These are phyloP conservation scores for Debaryomycetaceae sp. DNA, from an alignment of 1,139 yeast species.

Conservation along the genomic window DNA sequence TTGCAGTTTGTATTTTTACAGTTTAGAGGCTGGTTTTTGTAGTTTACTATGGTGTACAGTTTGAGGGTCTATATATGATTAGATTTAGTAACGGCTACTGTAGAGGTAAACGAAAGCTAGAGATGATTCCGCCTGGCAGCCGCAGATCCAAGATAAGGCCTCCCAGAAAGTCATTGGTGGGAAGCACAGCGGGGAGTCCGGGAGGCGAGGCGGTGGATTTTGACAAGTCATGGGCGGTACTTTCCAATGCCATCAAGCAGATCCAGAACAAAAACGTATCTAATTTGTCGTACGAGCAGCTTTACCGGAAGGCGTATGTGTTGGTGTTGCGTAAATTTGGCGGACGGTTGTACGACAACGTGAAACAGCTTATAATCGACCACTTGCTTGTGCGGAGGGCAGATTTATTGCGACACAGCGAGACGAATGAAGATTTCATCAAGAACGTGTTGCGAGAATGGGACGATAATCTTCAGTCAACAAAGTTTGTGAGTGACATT, in stretches of 20 bases:
- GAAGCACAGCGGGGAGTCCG: slow-evolving; percentile 17
- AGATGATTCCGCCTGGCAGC: slow-evolving; percentile 40
- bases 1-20: too few species aligned
- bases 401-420: slow-evolving; percentile 14
- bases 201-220: slow-evolving; percentile 46
- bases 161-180: slow-evolving; percentile 53
- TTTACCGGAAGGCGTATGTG: slow-evolving; percentile 79
- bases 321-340: slow-evolving; percentile 77
- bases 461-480: slow-evolving; percentile 72
- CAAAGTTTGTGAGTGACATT: slow-evolving; percentile 82
- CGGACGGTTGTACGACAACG: slow-evolving; percentile 61
- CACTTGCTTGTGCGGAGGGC: slow-evolving; percentile 43
- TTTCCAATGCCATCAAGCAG: slow-evolving; percentile 72
- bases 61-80: not conserved
- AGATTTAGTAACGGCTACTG: not conserved
- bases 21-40: not conserved
- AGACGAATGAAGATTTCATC: slow-evolving; percentile 37
- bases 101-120: not conserved
- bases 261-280: slow-evolving; percentile 76
- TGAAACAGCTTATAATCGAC: slow-evolving; percentile 46
- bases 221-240: slow-evolving; percentile 65
- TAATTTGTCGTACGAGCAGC: slow-evolving; percentile 75
- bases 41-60: not conserved
- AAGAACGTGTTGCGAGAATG: slow-evolving; percentile 53
- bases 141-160: slow-evolving; percentile 68